Conservation (phyloP, 2,329 filamentous ascomycete genomes). For the Microsporum ferrugineum region DNA sequence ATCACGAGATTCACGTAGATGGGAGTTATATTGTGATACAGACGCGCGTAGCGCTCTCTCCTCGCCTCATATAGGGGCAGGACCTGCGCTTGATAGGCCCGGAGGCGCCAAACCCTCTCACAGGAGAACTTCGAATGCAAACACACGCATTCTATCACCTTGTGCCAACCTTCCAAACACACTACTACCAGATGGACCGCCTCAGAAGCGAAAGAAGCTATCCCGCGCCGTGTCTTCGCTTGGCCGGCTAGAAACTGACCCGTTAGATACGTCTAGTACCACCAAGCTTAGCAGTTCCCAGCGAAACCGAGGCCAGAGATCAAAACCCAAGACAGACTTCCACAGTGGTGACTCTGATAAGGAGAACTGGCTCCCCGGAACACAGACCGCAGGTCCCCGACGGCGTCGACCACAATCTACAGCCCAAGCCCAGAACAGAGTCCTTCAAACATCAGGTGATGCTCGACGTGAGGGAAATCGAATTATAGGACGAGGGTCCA, state of each 20-base stretch:
- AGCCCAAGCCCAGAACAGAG: constrained; percentile 10
- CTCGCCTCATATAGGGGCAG: constrained; percentile 61
- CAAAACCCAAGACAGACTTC: constrained; percentile 6
- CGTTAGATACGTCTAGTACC: constrained; percentile 17
- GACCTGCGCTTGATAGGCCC: background rate
- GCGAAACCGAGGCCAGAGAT: background rate
- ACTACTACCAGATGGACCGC: constrained; percentile 37
- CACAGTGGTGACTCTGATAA: constrained; percentile 74
- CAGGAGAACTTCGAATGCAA: background rate
- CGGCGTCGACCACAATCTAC: constrained; percentile 21
- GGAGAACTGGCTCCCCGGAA: constrained; percentile 66
- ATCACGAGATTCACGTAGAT: constrained; percentile 76
- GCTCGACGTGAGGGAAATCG: constrained; percentile 9
- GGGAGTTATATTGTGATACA: constrained; percentile 82
- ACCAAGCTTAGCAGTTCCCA: background rate
- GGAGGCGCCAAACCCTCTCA: background rate
- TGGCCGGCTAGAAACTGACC: constrained; percentile 46
- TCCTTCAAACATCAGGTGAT: constrained; percentile 5
- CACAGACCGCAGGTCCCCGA: constrained; percentile 31
- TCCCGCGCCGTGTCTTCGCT: constrained; percentile 51
- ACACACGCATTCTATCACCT: constrained; percentile 18
- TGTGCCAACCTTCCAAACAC: constrained; percentile 38
- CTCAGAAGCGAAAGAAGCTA: constrained; percentile 52
- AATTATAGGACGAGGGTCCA: background rate
- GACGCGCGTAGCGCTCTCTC: constrained; percentile 68